Evolutionary conservation across 345 rosid genomes (phyloP), one percentile per base, ranked within the genome.

Genomic region (Tarenaya hassleriana): DNA sequence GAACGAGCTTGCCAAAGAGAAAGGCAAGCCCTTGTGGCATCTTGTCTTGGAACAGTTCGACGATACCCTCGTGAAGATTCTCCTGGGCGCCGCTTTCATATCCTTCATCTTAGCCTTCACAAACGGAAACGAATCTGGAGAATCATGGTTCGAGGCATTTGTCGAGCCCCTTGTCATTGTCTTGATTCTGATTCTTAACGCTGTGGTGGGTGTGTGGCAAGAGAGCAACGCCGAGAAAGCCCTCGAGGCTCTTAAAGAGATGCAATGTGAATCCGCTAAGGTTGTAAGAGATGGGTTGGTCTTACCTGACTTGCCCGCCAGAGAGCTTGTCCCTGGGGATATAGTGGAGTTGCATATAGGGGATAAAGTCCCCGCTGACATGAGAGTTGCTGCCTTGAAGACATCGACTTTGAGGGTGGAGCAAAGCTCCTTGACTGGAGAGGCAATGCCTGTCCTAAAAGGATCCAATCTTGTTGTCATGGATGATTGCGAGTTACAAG

Each of bases 161-260:
- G 91, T 90, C 24, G 97, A 90, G 57, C 97, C 97, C 0, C 71
- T 90, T 42, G 97, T 90, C 44, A 90, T 90, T 42, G 60, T 86
- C 7, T 69, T 90, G 75, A 90, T 90, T 47, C 64, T 90, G 49
- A 58, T 80, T 35, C 72, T 86, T 8, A 90, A 86, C 58, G 95
- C 96, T 49, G 63, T 82, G 55, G 94, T 90, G 41, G 97, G 97
- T 40, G 91, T 86, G 16, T 90, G 96, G 96, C 97, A 90, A 80
- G 97, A 90, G 77, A 82, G 69, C 31, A 86, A 80, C 58, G 97
- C 96, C 1, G 97, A 86, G 66, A 86, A 71, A 70, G 97, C 97
- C 7, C 91, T 90, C 15, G 94, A 90, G 44, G 94, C 97, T 16
- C 83, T 90, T 38, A 86, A 90, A 74, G 85, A 82, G 76, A 78